A percentile compares a stretch with the other conserved stretches of the same genome.
phyloP scores from a whole-genome alignment of 805 yeast genomes.

The Ogataea chonburiensis region DNA sequence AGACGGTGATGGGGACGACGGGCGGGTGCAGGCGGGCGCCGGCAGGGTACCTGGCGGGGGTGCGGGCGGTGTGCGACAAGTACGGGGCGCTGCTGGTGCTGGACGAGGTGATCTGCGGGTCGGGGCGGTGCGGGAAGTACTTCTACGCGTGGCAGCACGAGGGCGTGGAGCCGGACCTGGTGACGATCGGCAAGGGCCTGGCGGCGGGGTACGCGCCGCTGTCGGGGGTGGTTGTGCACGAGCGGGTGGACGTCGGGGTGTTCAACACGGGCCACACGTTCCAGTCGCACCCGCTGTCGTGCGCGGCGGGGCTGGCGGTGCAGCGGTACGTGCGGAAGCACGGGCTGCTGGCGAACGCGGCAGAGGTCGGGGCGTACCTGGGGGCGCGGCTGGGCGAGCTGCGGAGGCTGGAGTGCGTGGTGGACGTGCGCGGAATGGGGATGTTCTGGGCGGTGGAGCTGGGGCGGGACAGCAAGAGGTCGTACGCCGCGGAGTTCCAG shows the following conservation, averaged over 20 bases:
- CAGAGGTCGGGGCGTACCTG: conserved; percentile 39
- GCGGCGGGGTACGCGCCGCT: conserved; percentile 52
- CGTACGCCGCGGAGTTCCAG: conserved; percentile 35
- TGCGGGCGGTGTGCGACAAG: conserved; percentile 70
- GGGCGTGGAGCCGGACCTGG: conserved; percentile 46
- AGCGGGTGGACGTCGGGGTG: conserved; percentile 40
- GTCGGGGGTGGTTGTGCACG: conserved; percentile 47
- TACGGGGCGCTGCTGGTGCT: conserved; percentile 92
- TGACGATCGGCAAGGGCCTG: conserved; percentile 50
- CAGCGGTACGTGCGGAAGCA: conserved; percentile 41
- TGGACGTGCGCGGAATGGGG: conserved; percentile 50
- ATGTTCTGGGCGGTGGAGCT: conserved; percentile 51
- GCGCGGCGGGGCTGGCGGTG: conserved; percentile 47
- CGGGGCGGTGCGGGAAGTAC: conserved; percentile 50
- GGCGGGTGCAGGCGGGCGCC: conserved; percentile 45
- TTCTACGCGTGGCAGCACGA: conserved; percentile 43
- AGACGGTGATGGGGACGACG: conserved; percentile 47
- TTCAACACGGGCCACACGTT: conserved; percentile 51
- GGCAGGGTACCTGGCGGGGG: conserved; percentile 45
- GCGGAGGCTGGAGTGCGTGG: conserved; percentile 31
- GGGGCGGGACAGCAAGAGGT: conserved; percentile 42
- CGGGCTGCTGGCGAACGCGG: conserved; percentile 37
- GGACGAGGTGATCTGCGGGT: conserved; percentile 82
- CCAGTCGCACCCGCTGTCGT: conserved; percentile 47
- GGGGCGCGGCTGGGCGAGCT: conserved; percentile 35